Conservation (phyloP, 129 eudicot species). For the Rutidosis leptorrhynchoides region DNA sequence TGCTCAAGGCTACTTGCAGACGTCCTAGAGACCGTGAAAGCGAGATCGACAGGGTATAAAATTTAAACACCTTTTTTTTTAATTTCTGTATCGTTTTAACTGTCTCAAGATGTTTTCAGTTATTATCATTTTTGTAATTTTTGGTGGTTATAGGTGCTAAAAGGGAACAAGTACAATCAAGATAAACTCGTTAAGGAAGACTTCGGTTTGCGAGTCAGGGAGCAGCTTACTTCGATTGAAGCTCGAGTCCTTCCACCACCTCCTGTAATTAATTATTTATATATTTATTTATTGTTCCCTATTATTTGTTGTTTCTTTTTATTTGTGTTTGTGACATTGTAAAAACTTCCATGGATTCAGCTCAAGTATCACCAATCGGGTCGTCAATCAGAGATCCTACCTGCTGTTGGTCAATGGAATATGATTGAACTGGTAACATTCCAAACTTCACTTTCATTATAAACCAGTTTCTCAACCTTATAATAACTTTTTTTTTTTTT, state of each 20-base stretch:
- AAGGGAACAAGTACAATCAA: constrained; percentile 30
- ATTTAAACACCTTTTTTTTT: not conserved
- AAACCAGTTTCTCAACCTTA: not conserved
- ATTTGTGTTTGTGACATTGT: not conserved
- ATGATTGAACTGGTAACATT: constrained; percentile 63
- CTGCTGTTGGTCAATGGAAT: constrained; percentile 73
- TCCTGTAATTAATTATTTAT: constrained; percentile 31
- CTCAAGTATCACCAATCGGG: constrained; percentile 57
- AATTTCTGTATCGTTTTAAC: not conserved
- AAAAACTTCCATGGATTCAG: constrained; percentile 29
- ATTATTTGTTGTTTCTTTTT: not conserved
- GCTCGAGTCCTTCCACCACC: constrained; percentile 76
- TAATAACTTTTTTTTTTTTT: not conserved
- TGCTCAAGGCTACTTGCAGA: constrained; percentile 59
- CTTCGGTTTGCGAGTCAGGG: constrained; percentile 52
- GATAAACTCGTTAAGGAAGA: constrained; percentile 38
- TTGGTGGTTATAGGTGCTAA: constrained; percentile 37
- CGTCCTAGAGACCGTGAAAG: constrained; percentile 46
- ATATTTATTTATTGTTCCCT: not conserved
- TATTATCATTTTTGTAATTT: not conserved
- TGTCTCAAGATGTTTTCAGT: not conserved
- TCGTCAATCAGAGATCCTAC: constrained; percentile 38
- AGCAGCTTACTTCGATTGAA: constrained; percentile 35
- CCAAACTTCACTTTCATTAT: not conserved
- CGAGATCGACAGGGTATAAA: constrained; percentile 29